Evolutionary conservation across 78 protist species (phyloP), one percentile per base, ranked within the genome.

Genomic region (Guillardia theta): DNA sequence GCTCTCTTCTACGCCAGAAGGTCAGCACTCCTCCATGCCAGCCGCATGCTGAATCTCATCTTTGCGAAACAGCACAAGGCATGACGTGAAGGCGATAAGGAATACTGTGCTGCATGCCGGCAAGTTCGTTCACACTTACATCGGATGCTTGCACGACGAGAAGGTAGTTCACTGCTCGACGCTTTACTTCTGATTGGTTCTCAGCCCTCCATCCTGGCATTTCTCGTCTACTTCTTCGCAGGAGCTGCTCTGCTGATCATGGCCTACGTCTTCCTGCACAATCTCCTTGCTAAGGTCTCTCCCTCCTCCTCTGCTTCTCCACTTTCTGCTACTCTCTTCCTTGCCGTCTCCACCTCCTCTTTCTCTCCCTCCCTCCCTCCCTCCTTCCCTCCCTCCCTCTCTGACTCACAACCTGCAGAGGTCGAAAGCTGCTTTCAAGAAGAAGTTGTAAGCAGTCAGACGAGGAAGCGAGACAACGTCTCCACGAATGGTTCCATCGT

Each of bases 221-320:
- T 78, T 50, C 90, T 78, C 41, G 39, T 78, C 53, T 78, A 78
- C 90, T 27, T 78, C 24, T 43, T 78, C 90, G 18, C 90, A 10
- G 90, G 90, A 45, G 50, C 24, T 27, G 45, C 90, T 46, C 90
- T 78, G 50, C 48, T 43, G 37, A 78, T 78, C 45, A 78, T 78
- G 90, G 90, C 90, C 48, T 78, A 78, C 48, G 90, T 78, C 48
- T 37, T 43, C 87, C 5, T 70, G 9, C 87, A 70, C 87, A 36
- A 27, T 43, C 87, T 70, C 41, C 87, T 53, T 15, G 64, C 64
- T n/a, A n/a, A n/a, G n/a, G n/a, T n/a, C n/a, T n/a, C n/a, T n/a
- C n/a, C n/a, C n/a, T n/a, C n/a, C n/a, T n/a, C n/a, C n/a, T n/a
- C n/a, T n/a, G n/a, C n/a, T n/a, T n/a, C n/a, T n/a, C n/a, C n/a